These are phyloP conservation scores for Sedum album DNA, from an alignment of 164 flowering plant species.

Conservation along the genomic window DNA sequence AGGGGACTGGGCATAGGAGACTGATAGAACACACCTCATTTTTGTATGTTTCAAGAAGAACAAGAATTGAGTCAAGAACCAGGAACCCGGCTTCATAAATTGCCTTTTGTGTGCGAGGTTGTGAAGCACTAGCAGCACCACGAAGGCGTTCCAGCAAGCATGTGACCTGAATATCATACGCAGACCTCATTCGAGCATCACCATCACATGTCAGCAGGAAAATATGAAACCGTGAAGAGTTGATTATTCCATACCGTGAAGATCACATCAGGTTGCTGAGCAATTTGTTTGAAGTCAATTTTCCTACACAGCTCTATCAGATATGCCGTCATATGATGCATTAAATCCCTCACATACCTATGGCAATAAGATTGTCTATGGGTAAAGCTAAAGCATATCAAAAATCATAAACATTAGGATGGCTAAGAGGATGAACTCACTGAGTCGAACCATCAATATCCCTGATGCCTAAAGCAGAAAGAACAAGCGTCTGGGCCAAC, in stretches of 20 bases:
- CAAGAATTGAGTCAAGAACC: constrained; percentile 49
- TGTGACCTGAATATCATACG: constrained; percentile 46
- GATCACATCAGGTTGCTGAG: constrained; percentile 73
- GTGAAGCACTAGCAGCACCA: constrained; percentile 82
- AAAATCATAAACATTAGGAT: not conserved
- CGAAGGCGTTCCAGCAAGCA: constrained; percentile 88
- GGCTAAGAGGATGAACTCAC: constrained; percentile 34
- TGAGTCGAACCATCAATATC: constrained; percentile 62
- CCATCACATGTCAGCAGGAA: not conserved
- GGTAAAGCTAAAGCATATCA: not conserved
- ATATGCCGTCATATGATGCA: constrained; percentile 49
- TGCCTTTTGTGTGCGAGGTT: constrained; percentile 83
- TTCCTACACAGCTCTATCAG: constrained; percentile 54
- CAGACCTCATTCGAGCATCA: constrained; percentile 2
- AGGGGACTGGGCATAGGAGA: no score
- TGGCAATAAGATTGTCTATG: constrained; percentile 6
- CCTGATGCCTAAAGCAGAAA: constrained; percentile 64
- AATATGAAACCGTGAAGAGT: not conserved
- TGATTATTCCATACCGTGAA: constrained; percentile 37
- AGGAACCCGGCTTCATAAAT: constrained; percentile 78
- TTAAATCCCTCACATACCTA: constrained; percentile 75
- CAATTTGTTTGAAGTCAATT: constrained; percentile 47
- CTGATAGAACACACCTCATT: constrained; percentile 48
- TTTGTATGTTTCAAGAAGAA: constrained; percentile 70
- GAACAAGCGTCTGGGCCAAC: constrained; percentile 73